Evolutionary conservation across 148 eudicot genomes (phyloP), one percentile per base, ranked within the genome.

Genomic region (Persicaria tinctoria): DNA sequence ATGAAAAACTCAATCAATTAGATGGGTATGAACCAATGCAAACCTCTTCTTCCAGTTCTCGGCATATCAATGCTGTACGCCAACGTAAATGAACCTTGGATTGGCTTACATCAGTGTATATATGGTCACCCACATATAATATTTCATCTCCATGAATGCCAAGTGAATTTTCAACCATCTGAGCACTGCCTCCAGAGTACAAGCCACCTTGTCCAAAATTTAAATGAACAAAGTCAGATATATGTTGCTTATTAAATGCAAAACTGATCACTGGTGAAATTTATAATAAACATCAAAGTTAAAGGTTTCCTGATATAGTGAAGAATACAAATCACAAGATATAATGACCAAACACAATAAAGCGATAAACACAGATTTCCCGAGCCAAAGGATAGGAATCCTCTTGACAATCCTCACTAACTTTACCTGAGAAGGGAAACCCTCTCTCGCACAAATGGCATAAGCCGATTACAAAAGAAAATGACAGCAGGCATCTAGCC

Each of bases 131-230:
- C 60, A 94, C 98, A 84, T 89, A 94, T 75, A 94, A 71, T 79
- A 94, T 94, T 79, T 94, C 98, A 82, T 94, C 98, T 75, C 98
- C 98, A 6, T 91, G 97, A 76, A 94, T 75, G 68, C 89, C 88
- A 71, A 94, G 87, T 66, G 91, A 94, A 76, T 88, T 94, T 81
- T 94, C 98, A 75, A 94, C 85, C 98, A 94, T 91, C 87, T 89
- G 98, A 68, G 98, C 98, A 78, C 98, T 94, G 68, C 98, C 98
- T 75, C 98, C 98, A 16, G 98, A 94, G 82, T 94, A 94, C 78
- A 94, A 77, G 8, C 98, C 98, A 32, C 78, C 98, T 97, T 94
- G 79, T 70, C 77, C 4, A 63, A 63, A 63, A 5, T 27, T 10
- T 63, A 78, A 76, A 51, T 51, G 79, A 63, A 14, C n/a, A 27